These are phyloP conservation scores for Salix viminalis DNA, from an alignment of 345 rosid genomes.

Conservation along the genomic window DNA sequence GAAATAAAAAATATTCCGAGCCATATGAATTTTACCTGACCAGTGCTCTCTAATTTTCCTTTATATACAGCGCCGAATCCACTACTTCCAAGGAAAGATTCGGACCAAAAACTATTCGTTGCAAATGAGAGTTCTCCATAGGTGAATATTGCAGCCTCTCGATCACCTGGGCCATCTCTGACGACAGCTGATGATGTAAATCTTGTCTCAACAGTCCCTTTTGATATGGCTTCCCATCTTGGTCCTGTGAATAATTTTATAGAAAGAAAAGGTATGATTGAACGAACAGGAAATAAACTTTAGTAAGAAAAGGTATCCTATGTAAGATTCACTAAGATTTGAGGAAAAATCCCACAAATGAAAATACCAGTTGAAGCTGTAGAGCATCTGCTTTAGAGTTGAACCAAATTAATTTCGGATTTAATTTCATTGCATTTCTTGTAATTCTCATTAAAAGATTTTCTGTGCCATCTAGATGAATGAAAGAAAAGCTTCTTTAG, in stretches of 20 bases:
- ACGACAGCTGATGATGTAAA: constrained; percentile 14
- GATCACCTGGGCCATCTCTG: not conserved
- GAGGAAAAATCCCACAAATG: not conserved
- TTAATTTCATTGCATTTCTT: not conserved
- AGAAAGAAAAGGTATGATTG: not conserved
- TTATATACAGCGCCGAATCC: constrained; percentile 73
- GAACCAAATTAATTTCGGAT: not conserved
- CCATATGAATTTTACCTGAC: constrained; percentile 42
- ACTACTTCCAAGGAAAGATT: constrained; percentile 61
- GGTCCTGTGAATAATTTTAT: not conserved
- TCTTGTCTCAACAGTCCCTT: constrained; percentile 11
- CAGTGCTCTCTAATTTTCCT: constrained; percentile 42
- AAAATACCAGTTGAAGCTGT: not conserved
- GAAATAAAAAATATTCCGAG: not conserved
- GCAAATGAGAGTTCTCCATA: constrained; percentile 59
- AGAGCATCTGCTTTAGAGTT: not conserved
- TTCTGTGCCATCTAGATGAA: not conserved
- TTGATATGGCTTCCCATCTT: not conserved
- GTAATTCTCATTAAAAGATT: not conserved
- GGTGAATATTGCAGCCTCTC: constrained; percentile 33
- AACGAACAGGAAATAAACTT: too few relatives aligned
- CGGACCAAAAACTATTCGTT: constrained; percentile 44
- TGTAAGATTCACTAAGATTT: not conserved
- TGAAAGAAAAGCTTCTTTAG: not conserved
- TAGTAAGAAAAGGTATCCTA: too few relatives aligned